A percentile compares a stretch with the other conserved stretches of the same genome.
phyloP scores from a whole-genome alignment of 2,329 filamentous ascomycete genomes.

The Cercospora sp. region DNA sequence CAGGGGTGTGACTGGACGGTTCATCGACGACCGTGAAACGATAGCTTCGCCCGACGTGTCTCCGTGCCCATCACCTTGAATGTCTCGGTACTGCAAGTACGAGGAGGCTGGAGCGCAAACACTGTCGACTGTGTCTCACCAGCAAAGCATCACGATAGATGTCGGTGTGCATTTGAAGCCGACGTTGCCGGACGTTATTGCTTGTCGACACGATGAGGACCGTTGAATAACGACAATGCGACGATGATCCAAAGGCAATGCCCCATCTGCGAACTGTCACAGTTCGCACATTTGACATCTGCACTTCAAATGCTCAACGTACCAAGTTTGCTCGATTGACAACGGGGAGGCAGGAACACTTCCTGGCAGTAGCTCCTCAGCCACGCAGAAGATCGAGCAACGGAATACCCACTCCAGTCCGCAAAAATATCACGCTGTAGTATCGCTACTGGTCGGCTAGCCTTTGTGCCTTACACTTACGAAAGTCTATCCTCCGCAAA shows the following conservation, averaged over 20 bases:
- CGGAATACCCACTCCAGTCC: background rate
- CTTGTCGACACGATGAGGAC: background rate
- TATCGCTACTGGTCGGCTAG: slow-evolving; percentile 7
- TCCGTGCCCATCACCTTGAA: background rate
- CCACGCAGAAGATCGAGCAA: background rate
- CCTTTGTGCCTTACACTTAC: slow-evolving; percentile 2
- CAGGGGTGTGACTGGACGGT: background rate
- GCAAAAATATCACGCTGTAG: background rate
- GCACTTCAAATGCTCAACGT: background rate
- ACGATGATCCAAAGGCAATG: background rate
- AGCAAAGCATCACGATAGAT: background rate
- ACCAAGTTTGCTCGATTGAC: background rate
- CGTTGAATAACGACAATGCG: background rate
- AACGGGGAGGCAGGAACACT: background rate
- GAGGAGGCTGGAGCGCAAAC: slow-evolving; percentile 5
- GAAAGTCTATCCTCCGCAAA: slow-evolving; percentile 4
- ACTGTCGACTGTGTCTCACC: background rate
- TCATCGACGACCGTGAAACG: background rate
- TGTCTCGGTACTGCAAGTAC: slow-evolving; percentile 12
- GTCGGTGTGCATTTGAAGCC: background rate
- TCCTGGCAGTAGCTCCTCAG: slow-evolving; percentile 9
- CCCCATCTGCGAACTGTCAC: background rate
- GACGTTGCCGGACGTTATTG: background rate
- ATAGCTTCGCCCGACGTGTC: slow-evolving; percentile 2
- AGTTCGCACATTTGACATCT: background rate